A percentile compares a stretch with the other conserved stretches of the same genome.
phyloP scores from a whole-genome alignment of 768 basidiomycete genomes.

The Rhodotorula toruloides region DNA sequence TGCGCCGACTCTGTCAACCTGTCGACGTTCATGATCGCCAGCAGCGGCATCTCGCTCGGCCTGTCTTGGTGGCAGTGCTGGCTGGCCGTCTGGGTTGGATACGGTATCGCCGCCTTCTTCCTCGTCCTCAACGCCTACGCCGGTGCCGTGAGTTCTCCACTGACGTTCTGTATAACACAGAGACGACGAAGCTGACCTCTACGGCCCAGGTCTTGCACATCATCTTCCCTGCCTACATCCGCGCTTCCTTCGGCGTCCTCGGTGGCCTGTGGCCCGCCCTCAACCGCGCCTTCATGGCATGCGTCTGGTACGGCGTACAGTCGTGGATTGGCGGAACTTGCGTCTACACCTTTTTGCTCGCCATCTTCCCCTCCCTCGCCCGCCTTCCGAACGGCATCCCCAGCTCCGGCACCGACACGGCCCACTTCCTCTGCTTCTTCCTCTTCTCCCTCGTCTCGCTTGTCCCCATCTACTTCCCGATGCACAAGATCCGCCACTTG shows the following conservation, averaged over 20 bases:
- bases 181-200: too few relatives aligned
- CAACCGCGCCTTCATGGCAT: constrained; percentile 40
- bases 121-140: constrained; percentile 71
- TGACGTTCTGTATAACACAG: constrained; percentile 49
- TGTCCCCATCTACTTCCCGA: constrained; percentile 56
- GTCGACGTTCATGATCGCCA: constrained; percentile 46
- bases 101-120: constrained; percentile 59
- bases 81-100: constrained; percentile 67
- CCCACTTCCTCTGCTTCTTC: constrained; percentile 75
- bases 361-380: constrained; percentile 64
- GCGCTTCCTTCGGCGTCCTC: constrained; percentile 74
- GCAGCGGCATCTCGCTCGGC: constrained; percentile 50
- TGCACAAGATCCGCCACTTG: constrained; percentile 73
- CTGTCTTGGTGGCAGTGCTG: constrained; percentile 81
- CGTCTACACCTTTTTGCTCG: constrained; percentile 64
- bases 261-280: constrained; percentile 48
- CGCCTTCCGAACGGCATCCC: constrained; percentile 59
- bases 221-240: constrained; percentile 46
- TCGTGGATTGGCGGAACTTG: constrained; percentile 76
- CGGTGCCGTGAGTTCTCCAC: constrained; percentile 51
- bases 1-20: constrained; percentile 61
- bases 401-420: constrained; percentile 70
- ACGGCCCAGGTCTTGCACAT: too few relatives aligned
- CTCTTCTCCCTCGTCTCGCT: constrained; percentile 77
- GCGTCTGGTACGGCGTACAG: constrained; percentile 47